Evolutionary conservation across 139 green algal species (phyloP), one percentile per base, ranked within the genome.

Genomic region (Ostreobium quekettii): DNA sequence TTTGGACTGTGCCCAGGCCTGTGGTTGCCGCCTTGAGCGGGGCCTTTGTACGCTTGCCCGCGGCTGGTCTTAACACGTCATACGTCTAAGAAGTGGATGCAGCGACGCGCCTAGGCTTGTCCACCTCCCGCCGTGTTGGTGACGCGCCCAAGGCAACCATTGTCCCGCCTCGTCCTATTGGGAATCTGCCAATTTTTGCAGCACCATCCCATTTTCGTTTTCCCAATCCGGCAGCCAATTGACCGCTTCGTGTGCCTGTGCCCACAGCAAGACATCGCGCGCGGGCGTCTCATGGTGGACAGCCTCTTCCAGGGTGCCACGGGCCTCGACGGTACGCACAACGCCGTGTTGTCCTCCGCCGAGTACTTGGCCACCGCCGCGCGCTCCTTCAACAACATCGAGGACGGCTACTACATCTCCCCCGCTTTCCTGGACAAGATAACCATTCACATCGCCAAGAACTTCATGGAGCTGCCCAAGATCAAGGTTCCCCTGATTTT

Each of bases 391-490:
- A 85, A 87, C 87, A 96, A 95, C 84, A 84, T 95, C 32, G 83
- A 91, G 76, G 92, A 95, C 31, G 92, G 89, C 67, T 99, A 90
- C 83, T 99, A 99, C 87, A 99, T 99, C 81, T 92, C 91, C 31
- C 89, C 89, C 19, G 71, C 89, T 32, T 99, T 98, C 86, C 77
- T 99, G 75, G 94, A 99, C 87, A 98, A 98, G 78, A 81, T 96
- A 72, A 82, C 82, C 56, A 88, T 96, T 71, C 93, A 98, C 84
- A 72, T 98, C 11, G 89, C 91, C 68, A 98, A 98, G 89, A 98
- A 97, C 90, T 96, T 93, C 85, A 86, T 97, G 74, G 84, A 94
- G 71, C 80, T 95, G 49, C 90, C 89, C 48, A 90, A 88, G 76
- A 87, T 89, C 80, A 92, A 92, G 89, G 87, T 95, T 28, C 93